Base-by-base conservation (phyloP, 208 protist genomes). In the Trypanosoma platydactyli region DNA sequence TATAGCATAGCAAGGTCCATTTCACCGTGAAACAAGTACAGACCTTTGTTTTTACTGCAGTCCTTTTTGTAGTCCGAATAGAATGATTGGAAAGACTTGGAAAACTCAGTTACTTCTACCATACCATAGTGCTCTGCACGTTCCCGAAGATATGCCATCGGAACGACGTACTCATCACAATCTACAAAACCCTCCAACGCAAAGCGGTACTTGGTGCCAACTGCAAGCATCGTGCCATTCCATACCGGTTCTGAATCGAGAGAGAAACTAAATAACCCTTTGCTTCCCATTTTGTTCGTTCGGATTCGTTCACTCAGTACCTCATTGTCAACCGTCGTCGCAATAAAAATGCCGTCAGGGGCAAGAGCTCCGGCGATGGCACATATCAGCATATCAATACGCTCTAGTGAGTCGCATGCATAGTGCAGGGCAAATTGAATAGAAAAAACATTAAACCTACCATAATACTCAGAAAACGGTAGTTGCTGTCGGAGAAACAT, bases 351-450 rank as follows among this genome's bases (percentile, higher is more conserved):
- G 56, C 90, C 90, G 41, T 78, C 79, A 4, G 71, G 64, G n/a
- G 49, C 48, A 38, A 95, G 63, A 13, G 83, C 71, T 20, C 48
- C 44, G 11, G 85, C 61, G 12, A 93, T 68, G 11, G 73, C 66
- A 2, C 49, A 29, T 11, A 95, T 49, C 4, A 93, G 38, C 24
- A 68, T 64, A n/a, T 75, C 64, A 16, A 95, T 80, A 27, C 64
- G 58, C 30, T 83, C 75, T 13, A 68, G 45, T 12, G 71, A 76
- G 15, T 69, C 51, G 61, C 86, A 95, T n/a, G 87, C 90, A 71
- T 95, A 95, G 75, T 95, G 90, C 45, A 95, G 79, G 0, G 90
- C 86, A 64, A 95, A 95, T 69, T 95, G 90, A 50, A 93, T 88
- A 1, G 83, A 82, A 7, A 95, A 85, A 18, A 93, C 63, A 63